Percentiles rank a stretch among this genome's conserved stretches.
Conservation (phyloP, 495 filamentous ascomycete genomes). For the Aspergillus indologenus region DNA sequence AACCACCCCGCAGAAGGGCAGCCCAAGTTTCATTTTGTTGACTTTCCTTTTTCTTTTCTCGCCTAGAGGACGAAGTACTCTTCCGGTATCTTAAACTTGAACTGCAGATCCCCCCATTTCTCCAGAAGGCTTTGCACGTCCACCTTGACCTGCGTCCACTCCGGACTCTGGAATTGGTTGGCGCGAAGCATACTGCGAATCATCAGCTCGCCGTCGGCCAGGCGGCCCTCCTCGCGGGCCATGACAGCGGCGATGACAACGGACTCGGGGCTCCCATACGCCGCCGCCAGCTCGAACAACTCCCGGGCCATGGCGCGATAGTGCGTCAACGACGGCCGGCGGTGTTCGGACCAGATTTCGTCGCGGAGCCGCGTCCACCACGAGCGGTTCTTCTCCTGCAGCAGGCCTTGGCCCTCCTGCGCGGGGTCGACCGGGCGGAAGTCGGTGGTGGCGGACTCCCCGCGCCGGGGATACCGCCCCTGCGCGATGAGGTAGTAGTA, state of each 20-base stretch:
- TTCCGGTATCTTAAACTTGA: neutral
- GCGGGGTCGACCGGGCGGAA: neutral
- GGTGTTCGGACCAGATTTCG: no score
- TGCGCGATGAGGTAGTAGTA: constrained; percentile 36
- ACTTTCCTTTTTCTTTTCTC: neutral
- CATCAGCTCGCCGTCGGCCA: neutral
- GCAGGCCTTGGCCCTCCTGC: neutral
- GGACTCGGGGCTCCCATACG: constrained; percentile 9
- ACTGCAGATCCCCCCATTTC: neutral
- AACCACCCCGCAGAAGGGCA: no score
- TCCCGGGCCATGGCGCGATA: constrained; percentile 30
- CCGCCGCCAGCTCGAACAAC: constrained; percentile 33
- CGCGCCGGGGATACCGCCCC: constrained; percentile 26
- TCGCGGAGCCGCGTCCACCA: no score
- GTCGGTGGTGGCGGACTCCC: constrained; percentile 7
- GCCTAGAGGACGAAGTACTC: neutral
- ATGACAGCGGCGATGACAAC: constrained; percentile 26
- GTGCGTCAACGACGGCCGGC: constrained; percentile 10
- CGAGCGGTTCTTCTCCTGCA: neutral
- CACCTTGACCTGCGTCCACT: neutral
- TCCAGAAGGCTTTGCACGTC: neutral
- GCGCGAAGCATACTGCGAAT: neutral
- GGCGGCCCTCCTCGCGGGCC: constrained; percentile 20
- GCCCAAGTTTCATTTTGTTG: no score
- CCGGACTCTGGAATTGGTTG: neutral